Evolutionary conservation across 306 rosid genomes (phyloP).

Genomic region (Sindora glabra): DNA sequence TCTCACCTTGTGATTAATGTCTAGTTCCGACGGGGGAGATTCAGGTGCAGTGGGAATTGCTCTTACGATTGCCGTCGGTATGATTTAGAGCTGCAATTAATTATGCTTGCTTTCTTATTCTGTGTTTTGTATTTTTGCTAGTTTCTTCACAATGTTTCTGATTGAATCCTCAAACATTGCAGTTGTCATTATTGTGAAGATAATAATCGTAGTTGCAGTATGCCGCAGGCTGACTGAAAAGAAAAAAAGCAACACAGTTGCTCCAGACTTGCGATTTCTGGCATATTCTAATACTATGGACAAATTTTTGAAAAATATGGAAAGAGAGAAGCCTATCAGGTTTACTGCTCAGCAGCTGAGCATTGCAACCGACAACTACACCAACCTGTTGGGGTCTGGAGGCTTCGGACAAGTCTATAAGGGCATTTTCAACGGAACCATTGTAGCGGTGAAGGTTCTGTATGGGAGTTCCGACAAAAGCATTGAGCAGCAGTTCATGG

Average conservation of each 20-base stretch:
- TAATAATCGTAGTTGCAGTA: background rate
- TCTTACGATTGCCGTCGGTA: background rate
- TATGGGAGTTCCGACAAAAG: background rate
- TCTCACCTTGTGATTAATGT: background rate
- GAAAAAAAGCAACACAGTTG: background rate
- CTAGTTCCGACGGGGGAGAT: background rate
- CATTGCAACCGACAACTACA: constrained; percentile 13
- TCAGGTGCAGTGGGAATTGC: background rate
- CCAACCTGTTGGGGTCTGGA: constrained; percentile 17
- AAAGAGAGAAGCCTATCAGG: constrained; percentile 19
- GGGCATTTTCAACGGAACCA: constrained; percentile 11
- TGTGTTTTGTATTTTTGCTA: background rate
- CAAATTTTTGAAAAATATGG: constrained; percentile 10
- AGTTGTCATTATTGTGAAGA: background rate
- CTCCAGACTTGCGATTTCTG: background rate
- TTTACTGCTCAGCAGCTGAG: constrained; percentile 12
- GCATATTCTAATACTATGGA: constrained; percentile 7
- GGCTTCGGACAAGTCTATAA: constrained; percentile 28
- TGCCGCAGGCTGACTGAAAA: background rate
- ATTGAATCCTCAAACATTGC: background rate
- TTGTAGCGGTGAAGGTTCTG: constrained; percentile 25
- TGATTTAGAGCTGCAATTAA: background rate
- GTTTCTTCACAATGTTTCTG: background rate
- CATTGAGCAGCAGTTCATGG: constrained; percentile 30
- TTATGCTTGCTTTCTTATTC: background rate